Conservation (phyloP, 2,329 filamentous ascomycete genomes). For the Chaetomium sp. region DNA sequence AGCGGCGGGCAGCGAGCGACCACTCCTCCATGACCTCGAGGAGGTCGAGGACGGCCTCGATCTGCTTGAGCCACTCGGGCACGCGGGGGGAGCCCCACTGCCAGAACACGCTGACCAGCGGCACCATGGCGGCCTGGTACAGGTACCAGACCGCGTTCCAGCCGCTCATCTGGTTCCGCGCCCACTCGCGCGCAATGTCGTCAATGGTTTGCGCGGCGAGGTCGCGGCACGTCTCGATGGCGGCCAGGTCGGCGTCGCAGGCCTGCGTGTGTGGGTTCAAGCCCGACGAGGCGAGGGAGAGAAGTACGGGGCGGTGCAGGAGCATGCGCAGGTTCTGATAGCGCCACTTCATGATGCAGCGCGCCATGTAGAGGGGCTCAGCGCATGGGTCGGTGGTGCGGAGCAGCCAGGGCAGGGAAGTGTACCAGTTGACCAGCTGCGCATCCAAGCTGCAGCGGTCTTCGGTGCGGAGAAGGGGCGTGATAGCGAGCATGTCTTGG, state of each 20-base stretch:
- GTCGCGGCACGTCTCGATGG: constrained; percentile 62
- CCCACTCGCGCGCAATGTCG: constrained; percentile 64
- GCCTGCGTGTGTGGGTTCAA: constrained; percentile 38
- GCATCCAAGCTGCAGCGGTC: constrained; percentile 61
- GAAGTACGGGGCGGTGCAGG: constrained; percentile 64
- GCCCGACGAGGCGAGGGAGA: constrained; percentile 55
- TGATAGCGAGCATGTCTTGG: constrained; percentile 66
- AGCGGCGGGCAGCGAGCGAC: constrained; percentile 57
- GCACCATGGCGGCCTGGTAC: constrained; percentile 75
- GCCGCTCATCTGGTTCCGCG: constrained; percentile 66
- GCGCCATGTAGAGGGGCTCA: constrained; percentile 61
- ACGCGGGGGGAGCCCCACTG: constrained; percentile 48
- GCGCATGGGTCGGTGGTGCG: constrained; percentile 61
- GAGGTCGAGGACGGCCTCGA: constrained; percentile 52
- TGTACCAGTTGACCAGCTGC: constrained; percentile 66
- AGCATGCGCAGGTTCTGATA: constrained; percentile 74
- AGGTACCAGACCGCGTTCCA: constrained; percentile 81
- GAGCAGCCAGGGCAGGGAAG: constrained; percentile 60
- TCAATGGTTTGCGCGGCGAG: constrained; percentile 65
- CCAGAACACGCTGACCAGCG: constrained; percentile 67
- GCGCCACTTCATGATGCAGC: constrained; percentile 75
- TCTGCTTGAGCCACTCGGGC: constrained; percentile 49
- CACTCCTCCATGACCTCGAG: constrained; percentile 59
- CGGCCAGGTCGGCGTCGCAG: constrained; percentile 56
- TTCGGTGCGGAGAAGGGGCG: constrained; percentile 58